Evolutionary conservation across 768 basidiomycete genomes (phyloP), one percentile per base, ranked within the genome.

Genomic region (Agaricus blazei): DNA sequence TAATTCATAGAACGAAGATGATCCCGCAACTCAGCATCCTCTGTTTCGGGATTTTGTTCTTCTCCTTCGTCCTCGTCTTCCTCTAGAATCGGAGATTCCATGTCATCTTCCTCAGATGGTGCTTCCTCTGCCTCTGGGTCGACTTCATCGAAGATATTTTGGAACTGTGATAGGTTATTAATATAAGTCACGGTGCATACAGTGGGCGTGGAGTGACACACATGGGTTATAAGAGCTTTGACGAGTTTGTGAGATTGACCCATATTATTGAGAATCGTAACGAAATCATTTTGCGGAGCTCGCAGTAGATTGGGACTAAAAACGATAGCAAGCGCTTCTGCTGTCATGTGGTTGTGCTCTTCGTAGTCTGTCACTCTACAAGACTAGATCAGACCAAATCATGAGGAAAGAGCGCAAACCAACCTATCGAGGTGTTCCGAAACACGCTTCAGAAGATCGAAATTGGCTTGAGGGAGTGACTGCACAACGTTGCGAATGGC

Each of bases 261-360:
- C 89, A 93, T 91, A 62, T 91, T 90, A 53, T 85, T 79, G 58
- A 91, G 75, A 62, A 90, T 87, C 68, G 87, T 76, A 9, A 79
- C 82, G 68, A 90, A 87, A 64, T 90, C 86, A 58, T 88, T 88
- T 64, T 87, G 83, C 2, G 87, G 88, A 3, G 88, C 85, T 19
- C 89, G 83, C 50, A 90, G 65, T 46, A 92, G 68, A 64, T 90
- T 91, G 5, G 88, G 90, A 58, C 88, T 88, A 68, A 93, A 92
- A 15, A 93, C 90, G 51, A 92, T 91, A 0, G 92, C 86, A 3
- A 94, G 75, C 6, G 87, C 84, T 60, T 92, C 86, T 1, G 89
- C 84, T 1, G 88, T 90, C 92, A 94, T 94, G 57, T 93, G 91
- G 62, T 93, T 94, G 48, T 84, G 79, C 56, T 93, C 90, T 65